These are phyloP conservation scores for Lentinula guzmanii DNA, from an alignment of 768 basidiomycete species.

Conservation along the genomic window DNA sequence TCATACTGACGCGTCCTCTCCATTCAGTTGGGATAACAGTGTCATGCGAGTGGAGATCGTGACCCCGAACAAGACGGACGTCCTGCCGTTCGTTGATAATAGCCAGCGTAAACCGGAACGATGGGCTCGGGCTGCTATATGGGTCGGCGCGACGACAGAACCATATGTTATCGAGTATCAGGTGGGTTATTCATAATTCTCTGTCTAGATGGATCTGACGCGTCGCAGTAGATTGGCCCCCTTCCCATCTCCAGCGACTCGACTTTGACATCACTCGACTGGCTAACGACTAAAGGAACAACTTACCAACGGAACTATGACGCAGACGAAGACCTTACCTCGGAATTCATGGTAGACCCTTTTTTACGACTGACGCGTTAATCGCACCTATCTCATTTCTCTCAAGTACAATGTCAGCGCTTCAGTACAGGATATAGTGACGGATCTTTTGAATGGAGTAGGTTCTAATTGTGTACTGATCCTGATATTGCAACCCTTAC, in stretches of 20 bases:
- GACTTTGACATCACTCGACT: slow-evolving; percentile 13
- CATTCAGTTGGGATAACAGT: slow-evolving; percentile 14
- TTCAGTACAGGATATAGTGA: slow-evolving; percentile 16
- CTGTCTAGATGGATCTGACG: neutral
- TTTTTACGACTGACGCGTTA: slow-evolving; percentile 4
- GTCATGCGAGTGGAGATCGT: slow-evolving; percentile 15
- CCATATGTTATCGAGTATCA: slow-evolving; percentile 2
- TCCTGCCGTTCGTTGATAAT: slow-evolving; percentile 13
- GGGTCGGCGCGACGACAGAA: slow-evolving; percentile 13
- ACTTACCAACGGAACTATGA: slow-evolving; percentile 13
- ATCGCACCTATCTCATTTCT: slow-evolving; percentile 7
- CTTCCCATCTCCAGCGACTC: slow-evolving; percentile 14
- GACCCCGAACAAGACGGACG: slow-evolving; percentile 17
- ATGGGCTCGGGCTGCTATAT: slow-evolving; percentile 13
- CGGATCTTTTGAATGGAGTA: slow-evolving; percentile 16
- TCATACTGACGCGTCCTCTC: neutral
- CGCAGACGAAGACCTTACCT: slow-evolving; percentile 9
- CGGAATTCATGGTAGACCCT: slow-evolving; percentile 5
- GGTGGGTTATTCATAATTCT: neutral
- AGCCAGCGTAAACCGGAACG: slow-evolving; percentile 7
- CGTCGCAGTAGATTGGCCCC: slow-evolving; percentile 12
- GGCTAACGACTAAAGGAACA: slow-evolving; percentile 15
- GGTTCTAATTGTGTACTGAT: neutral
- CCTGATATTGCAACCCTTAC: neutral
- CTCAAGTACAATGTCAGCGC: neutral